Conservation (phyloP, 495 filamentous ascomycete species). For the Xylaria intraflava region DNA sequence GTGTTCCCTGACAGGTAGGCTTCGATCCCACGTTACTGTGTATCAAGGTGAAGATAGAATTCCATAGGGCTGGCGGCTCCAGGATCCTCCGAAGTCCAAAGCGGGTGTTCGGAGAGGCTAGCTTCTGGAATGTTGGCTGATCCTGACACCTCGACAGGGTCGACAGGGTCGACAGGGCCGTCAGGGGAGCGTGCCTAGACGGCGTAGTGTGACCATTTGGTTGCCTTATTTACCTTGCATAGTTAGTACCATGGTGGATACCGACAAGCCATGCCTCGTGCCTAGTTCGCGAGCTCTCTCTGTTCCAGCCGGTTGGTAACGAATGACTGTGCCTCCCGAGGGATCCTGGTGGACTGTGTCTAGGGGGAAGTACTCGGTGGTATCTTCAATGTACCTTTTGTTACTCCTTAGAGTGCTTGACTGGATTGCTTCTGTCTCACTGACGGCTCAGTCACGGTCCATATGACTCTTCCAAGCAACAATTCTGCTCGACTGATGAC, state of each 20-base stretch:
- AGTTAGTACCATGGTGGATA: neutral
- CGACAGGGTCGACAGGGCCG: neutral
- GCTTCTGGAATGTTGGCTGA: too few relatives aligned
- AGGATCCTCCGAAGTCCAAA: neutral
- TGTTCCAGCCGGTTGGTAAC: conserved; percentile 1
- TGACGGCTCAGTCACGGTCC: too few relatives aligned
- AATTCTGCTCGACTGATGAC: too few relatives aligned
- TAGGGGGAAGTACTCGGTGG: neutral
- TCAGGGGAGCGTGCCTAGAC: neutral
- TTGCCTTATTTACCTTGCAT: conserved; percentile 4
- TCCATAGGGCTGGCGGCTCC: conserved; percentile 3
- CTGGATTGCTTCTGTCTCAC: too few relatives aligned
- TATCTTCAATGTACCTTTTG: conserved; percentile 2
- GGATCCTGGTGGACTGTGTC: neutral
- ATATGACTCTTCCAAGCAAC: too few relatives aligned
- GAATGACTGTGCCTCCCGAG: neutral
- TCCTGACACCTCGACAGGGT: too few relatives aligned
- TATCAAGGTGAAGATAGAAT: too few relatives aligned
- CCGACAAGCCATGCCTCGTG: neutral
- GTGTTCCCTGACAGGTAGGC: neutral
- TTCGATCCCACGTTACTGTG: too few relatives aligned
- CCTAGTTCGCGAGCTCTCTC: conserved; percentile 1
- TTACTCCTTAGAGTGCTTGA: too few relatives aligned
- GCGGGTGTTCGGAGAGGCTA: neutral
- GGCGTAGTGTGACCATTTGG: too few relatives aligned